These are phyloP conservation scores for Aspergillus viridinutans DNA, from an alignment of 2,329 filamentous ascomycete genomes.

Conservation along the genomic window DNA sequence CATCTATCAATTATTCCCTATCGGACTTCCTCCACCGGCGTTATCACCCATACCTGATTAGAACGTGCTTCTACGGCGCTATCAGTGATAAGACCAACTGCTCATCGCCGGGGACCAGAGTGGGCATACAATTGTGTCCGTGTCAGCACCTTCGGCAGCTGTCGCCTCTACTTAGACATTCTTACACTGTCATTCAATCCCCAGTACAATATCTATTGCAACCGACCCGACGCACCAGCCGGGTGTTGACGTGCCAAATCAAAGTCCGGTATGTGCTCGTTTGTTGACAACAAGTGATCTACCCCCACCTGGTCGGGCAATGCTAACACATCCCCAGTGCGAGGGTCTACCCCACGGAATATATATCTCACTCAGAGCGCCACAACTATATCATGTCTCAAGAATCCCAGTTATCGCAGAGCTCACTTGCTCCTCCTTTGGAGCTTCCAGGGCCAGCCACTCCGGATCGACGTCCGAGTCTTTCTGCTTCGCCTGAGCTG, in stretches of 20 bases:
- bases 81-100: conserved; percentile 22
- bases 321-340: conserved; percentile 20
- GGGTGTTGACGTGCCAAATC: not conserved
- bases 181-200: not conserved
- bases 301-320: conserved; percentile 2
- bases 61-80: conserved; percentile 18
- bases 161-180: not conserved
- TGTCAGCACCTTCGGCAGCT: not conserved
- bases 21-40: conserved; percentile 1
- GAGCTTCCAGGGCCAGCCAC: conserved; percentile 36
- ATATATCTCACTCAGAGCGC: conserved; percentile 8
- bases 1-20: conserved; percentile 1
- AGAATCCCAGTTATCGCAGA: conserved; percentile 26
- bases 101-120: not conserved
- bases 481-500: conserved; percentile 36
- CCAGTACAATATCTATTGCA: conserved; percentile 4
- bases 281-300: not conserved
- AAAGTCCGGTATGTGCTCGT: not conserved
- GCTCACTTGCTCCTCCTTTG: conserved; percentile 35
- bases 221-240: not conserved
- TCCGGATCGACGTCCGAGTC: conserved; percentile 27
- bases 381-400: conserved; percentile 28
- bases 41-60: conserved; percentile 4
- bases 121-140: not conserved
- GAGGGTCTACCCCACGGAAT: conserved; percentile 18